A percentile compares a stretch with the other conserved stretches of the same genome.
Evolutionary conservation across 2,329 filamentous ascomycete genomes (phyloP).

Genomic region (Coccinonectria pachysandricola): DNA sequence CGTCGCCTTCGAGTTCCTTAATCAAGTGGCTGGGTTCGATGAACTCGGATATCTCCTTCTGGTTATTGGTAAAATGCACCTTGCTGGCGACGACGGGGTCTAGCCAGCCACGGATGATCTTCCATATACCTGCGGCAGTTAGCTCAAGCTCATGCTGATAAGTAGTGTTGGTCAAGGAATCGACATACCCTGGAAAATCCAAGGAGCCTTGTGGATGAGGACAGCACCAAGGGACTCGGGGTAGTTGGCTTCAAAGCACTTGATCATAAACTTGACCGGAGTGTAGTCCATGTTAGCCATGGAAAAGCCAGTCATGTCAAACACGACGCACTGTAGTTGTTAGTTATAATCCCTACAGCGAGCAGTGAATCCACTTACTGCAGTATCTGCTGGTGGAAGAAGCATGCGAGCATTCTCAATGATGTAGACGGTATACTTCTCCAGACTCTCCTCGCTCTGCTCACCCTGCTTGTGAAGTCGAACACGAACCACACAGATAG

Average conservation of each 20-base stretch:
- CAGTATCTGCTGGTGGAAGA: conserved; percentile 77
- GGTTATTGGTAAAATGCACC: conserved; percentile 81
- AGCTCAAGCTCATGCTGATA: too few relatives aligned
- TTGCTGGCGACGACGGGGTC: conserved; percentile 93
- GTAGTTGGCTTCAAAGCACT: conserved; percentile 98
- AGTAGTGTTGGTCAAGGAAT: too few relatives aligned
- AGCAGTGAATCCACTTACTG: conserved; percentile 54
- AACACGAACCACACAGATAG: conserved; percentile 77
- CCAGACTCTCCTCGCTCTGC: conserved; percentile 70
- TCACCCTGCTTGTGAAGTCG: conserved; percentile 73
- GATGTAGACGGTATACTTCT: conserved; percentile 83
- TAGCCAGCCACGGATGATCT: conserved; percentile 88
- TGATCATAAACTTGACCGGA: conserved; percentile 98
- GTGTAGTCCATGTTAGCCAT: conserved; percentile 98
- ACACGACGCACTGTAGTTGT: conserved; percentile 73
- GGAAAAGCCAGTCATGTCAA: conserved; percentile 91
- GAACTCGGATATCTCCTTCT: conserved; percentile 67
- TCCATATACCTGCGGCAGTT: conserved; percentile 81
- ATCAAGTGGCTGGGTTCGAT: conserved; percentile 62
- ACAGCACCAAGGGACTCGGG: conserved; percentile 85
- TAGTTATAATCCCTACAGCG: too few relatives aligned
- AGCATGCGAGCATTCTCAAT: conserved; percentile 92
- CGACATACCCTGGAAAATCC: conserved; percentile 78
- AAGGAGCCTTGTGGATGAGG: conserved; percentile 90
- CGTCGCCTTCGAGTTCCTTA: conserved; percentile 76